Evolutionary conservation across 225 moss, liverwort and hornwort species (phyloP).

Genomic region (Bryum argenteum): DNA sequence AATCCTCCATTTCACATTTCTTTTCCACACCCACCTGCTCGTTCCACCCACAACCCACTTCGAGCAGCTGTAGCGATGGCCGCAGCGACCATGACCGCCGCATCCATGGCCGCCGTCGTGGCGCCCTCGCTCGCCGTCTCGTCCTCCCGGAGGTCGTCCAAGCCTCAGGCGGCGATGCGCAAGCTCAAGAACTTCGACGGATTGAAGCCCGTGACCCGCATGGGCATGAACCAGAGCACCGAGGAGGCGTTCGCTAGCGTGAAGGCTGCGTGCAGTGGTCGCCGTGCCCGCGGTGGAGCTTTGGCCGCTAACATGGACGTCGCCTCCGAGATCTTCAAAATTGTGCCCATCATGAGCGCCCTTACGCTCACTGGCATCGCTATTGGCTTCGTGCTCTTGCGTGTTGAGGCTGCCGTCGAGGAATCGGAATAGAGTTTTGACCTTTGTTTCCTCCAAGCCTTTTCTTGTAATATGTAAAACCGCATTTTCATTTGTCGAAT

Average conservation of each 20-base stretch:
- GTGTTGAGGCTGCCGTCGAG: slow-evolving; percentile 88
- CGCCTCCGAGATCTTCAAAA: slow-evolving; percentile 54
- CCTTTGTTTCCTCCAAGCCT: not conserved
- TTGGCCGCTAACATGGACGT: slow-evolving; percentile 59
- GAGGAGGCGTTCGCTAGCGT: slow-evolving; percentile 76
- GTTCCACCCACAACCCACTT: not conserved
- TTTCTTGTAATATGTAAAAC: slow-evolving; percentile 33
- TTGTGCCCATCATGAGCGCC: slow-evolving; percentile 82
- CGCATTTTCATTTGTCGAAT: slow-evolving; percentile 32
- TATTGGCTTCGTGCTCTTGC: slow-evolving; percentile 82
- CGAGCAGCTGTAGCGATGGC: slow-evolving; percentile 47
- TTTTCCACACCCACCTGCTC: not conserved
- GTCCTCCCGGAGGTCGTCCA: not conserved
- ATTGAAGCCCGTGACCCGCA: slow-evolving; percentile 70
- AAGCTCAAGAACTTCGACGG: slow-evolving; percentile 77
- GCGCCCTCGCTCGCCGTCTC: slow-evolving; percentile 34
- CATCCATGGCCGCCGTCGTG: slow-evolving; percentile 33
- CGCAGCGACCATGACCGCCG: slow-evolving; percentile 37
- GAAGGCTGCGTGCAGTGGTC: slow-evolving; percentile 51
- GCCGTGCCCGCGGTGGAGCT: slow-evolving; percentile 61
- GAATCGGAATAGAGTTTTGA: slow-evolving; percentile 68
- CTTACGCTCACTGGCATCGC: slow-evolving; percentile 75
- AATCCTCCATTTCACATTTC: not conserved
- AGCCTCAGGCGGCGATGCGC: slow-evolving; percentile 44
- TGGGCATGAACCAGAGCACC: slow-evolving; percentile 67